These are phyloP conservation scores for Botrytis elliptica DNA, from an alignment of 2,329 filamentous ascomycete species.

Conservation along the genomic window DNA sequence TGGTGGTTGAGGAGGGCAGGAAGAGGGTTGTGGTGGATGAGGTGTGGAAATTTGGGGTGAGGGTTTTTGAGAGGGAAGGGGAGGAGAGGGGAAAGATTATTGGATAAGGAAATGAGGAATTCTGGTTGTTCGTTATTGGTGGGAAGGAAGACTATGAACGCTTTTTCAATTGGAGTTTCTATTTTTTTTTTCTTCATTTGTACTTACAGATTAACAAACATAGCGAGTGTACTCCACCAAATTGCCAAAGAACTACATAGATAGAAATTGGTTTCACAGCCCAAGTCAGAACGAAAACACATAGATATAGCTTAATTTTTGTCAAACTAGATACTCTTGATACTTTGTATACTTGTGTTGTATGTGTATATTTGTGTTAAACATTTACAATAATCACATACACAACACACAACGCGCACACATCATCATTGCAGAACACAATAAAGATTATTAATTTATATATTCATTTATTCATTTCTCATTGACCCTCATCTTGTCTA, in stretches of 20 bases:
- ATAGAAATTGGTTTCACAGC: not conserved
- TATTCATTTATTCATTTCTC: constrained; percentile 3
- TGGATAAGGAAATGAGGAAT: not conserved
- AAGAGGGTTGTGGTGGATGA: constrained; percentile 46
- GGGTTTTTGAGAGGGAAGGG: constrained; percentile 24
- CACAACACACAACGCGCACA: not conserved
- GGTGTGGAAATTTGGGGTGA: constrained; percentile 31
- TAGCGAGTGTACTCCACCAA: not conserved
- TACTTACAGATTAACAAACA: not conserved
- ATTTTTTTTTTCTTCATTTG: not conserved
- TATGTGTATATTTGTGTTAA: not conserved
- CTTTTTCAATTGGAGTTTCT: not conserved
- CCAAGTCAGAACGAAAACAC: too few relatives aligned
- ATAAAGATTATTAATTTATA: too few relatives aligned
- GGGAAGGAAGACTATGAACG: not conserved
- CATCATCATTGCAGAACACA: not conserved
- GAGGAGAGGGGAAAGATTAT: not conserved
- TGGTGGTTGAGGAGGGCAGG: constrained; percentile 46
- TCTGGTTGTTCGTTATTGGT: not conserved
- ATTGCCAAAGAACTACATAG: not conserved
- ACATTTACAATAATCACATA: not conserved
- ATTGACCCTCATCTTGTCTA: not conserved
- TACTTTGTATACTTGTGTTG: not conserved
- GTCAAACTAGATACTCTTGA: not conserved
- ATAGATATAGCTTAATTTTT: not conserved